Evolutionary conservation across 805 yeast species (phyloP), one percentile per base, ranked within the genome.

Genomic region (Metschnikowia baotianmanensis): DNA sequence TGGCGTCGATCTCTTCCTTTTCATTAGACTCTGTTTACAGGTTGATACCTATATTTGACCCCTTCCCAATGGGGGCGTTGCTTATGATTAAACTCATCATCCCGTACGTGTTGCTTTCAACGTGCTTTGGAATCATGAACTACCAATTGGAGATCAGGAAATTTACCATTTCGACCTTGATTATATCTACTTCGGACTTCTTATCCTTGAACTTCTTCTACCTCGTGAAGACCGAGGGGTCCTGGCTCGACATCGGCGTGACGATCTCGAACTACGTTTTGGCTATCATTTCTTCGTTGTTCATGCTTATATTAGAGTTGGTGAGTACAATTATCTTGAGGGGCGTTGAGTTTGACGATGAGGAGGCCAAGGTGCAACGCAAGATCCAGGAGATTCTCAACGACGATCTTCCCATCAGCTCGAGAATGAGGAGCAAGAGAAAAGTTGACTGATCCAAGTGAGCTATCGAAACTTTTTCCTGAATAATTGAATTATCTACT

Each of bases 211-310:
- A 95, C 63, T 93, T 93, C 70, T 93, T 93, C 71, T 93, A 80
- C 62, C 66, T 89, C 54, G 87, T 93, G 21, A 86, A 76, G 50
- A 95, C 96, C 2, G 97, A 91, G 54, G 99, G 99, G 5, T 81
- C 91, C 25, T 93, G 99, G 99, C 76, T 93, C 36, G 99, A 93
- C 57, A 93, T 93, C 53, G 99, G 99, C 6, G 82, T 93, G 34
- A 88, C 96, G 8, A 93, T 93, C 40, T 83, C 96, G 28, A 95
- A 93, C 65, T 93, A 87, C 63, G 87, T 96, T 64, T 74, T 93
- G 47, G 96, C 98, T 6, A 86, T 90, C 38, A 60, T 88, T 47
- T 82, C 95, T 10, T 83, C 96, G 25, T 69, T 93, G 45, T 91
- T 93, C 63, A 85, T 93, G 82, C 72, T 89, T 46, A 68, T 86